phyloP scores from a whole-genome alignment of 2,329 filamentous ascomycete genomes.

The Alternaria arborescens region DNA sequence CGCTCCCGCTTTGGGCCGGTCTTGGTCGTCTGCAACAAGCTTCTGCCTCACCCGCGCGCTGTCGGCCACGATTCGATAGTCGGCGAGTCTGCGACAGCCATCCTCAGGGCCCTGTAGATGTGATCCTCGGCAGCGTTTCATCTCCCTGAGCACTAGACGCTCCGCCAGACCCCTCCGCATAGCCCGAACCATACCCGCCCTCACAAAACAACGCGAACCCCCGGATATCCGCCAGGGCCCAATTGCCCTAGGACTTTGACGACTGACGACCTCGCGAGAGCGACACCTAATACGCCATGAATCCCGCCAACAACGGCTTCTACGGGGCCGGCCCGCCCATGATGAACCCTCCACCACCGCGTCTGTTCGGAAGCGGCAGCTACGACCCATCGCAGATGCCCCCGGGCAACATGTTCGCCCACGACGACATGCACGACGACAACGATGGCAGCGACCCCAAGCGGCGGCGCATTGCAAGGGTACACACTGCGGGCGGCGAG shows the following conservation, averaged over 20 bases:
- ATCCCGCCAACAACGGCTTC: constrained; percentile 45
- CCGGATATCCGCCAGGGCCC: constrained; percentile 24
- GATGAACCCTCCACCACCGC: constrained; percentile 52
- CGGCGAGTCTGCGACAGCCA: constrained; percentile 41
- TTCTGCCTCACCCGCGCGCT: constrained; percentile 26
- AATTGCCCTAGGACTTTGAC: constrained; percentile 13
- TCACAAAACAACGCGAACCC: constrained; percentile 37
- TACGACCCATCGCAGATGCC: constrained; percentile 51
- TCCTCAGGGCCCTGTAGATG: constrained; percentile 27
- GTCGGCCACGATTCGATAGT: constrained; percentile 29
- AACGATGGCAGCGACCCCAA: constrained; percentile 77
- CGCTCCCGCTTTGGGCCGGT: too few relatives aligned
- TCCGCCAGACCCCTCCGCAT: constrained; percentile 20
- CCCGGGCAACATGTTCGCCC: constrained; percentile 51
- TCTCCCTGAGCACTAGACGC: constrained; percentile 25
- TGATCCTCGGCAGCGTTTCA: constrained; percentile 44
- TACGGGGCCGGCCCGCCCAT: constrained; percentile 45
- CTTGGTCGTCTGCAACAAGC: too few relatives aligned
- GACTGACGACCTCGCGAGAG: constrained; percentile 2
- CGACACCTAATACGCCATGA: constrained; percentile 34
- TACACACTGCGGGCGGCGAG: constrained; percentile 54
- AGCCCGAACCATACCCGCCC: constrained; percentile 16
- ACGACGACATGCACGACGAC: constrained; percentile 62
- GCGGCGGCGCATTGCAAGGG: constrained; percentile 85
- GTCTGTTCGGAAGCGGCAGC: constrained; percentile 51